phyloP scores from a whole-genome alignment of 148 eudicot genomes.

The Salicornia ramosissima region DNA sequence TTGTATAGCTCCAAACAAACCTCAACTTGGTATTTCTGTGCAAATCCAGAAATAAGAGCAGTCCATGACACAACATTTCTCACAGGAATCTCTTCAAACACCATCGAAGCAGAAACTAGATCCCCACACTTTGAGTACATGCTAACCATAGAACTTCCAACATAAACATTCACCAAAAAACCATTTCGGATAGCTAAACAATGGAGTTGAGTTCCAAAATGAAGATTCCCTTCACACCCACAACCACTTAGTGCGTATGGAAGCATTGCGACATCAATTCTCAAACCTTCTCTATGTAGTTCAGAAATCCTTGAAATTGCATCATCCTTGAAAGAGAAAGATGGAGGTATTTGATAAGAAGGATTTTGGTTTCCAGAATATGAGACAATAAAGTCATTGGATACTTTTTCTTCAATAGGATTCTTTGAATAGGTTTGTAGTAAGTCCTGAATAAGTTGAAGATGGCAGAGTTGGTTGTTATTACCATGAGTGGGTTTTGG shows the following conservation, averaged over 20 bases:
- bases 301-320: conserved; percentile 19
- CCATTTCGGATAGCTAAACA: conserved; percentile 32
- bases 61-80: conserved; percentile 51
- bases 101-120: conserved; percentile 23
- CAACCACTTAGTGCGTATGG: conserved; percentile 35
- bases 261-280: conserved; percentile 25
- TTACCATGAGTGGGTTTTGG: conserved; percentile 24
- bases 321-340: conserved; percentile 18
- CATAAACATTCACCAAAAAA: conserved; percentile 28
- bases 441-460: conserved; percentile 34
- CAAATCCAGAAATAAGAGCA: conserved; percentile 37
- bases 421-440: conserved; percentile 23
- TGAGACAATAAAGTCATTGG: background rate
- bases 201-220: conserved; percentile 37
- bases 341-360: conserved; percentile 9
- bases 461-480: conserved; percentile 17
- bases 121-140: conserved; percentile 35
- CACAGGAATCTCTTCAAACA: conserved; percentile 41
- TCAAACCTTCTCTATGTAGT: conserved; percentile 28
- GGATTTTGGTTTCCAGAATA: conserved; percentile 7
- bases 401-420: conserved; percentile 4
- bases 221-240: conserved; percentile 17
- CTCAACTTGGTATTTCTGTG: conserved; percentile 29
- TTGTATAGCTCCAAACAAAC: conserved; percentile 35
- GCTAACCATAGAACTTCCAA: conserved; percentile 38